Conservation (phyloP, 2,329 filamentous ascomycete genomes). For the Penicillium sp. region DNA sequence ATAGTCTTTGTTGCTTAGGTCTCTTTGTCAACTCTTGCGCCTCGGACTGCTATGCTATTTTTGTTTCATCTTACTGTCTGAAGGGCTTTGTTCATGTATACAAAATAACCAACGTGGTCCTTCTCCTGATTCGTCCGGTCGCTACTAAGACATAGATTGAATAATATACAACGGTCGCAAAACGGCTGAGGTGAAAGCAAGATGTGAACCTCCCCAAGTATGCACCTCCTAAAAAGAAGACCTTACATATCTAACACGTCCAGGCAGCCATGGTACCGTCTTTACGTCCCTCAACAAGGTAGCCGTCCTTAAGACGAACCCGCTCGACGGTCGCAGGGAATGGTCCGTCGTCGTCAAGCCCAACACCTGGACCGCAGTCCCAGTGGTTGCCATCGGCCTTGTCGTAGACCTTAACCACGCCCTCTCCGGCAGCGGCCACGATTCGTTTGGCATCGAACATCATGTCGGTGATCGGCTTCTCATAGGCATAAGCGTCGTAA, state of each 20-base stretch:
- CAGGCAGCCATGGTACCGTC: constrained; percentile 90
- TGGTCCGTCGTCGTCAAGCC: constrained; percentile 62
- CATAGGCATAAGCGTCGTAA: constrained; percentile 93
- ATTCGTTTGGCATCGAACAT: constrained; percentile 94
- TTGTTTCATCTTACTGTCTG: constrained; percentile 1
- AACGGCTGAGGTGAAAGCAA: constrained; percentile 5
- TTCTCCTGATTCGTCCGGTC: constrained; percentile 11
- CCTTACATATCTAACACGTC: constrained; percentile 59
- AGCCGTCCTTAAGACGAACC: constrained; percentile 89
- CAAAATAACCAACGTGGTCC: constrained; percentile 9
- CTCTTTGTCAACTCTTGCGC: constrained; percentile 3
- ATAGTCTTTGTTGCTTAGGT: constrained; percentile 3
- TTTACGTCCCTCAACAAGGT: constrained; percentile 82
- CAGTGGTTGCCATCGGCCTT: constrained; percentile 94
- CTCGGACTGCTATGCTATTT: constrained; percentile 9
- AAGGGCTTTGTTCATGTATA: constrained; percentile 8
- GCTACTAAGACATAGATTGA: constrained; percentile 20
- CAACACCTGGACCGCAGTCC: constrained; percentile 86
- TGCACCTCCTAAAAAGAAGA: background rate
- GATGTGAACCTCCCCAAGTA: constrained; percentile 5
- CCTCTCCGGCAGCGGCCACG: constrained; percentile 83
- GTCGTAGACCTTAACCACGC: constrained; percentile 96
- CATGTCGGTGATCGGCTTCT: constrained; percentile 88
- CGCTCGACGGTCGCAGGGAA: constrained; percentile 71
- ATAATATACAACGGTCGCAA: constrained; percentile 26